phyloP scores from a whole-genome alignment of 495 filamentous ascomycete genomes.

The Evansstolkia leycettana region DNA sequence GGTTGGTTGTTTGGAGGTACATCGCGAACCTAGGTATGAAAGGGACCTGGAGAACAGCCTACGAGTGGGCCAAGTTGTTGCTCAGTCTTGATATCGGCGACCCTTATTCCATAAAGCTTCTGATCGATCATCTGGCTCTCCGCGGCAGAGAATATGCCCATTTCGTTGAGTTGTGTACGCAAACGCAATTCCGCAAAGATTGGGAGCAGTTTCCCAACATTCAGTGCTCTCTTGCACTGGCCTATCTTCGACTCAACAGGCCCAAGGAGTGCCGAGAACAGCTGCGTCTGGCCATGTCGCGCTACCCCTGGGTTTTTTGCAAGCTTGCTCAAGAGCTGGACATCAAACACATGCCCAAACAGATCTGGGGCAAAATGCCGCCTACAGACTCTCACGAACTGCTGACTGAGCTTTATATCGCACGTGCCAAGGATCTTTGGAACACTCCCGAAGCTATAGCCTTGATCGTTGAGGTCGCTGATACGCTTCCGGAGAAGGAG shows the following conservation, averaged over 20 bases:
- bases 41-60: conserved; percentile 84
- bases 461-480: conserved; percentile 61
- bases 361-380: conserved; percentile 71
- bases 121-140: conserved; percentile 74
- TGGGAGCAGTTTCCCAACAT: conserved; percentile 48
- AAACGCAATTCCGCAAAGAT: conserved; percentile 38
- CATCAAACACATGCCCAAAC: conserved; percentile 55
- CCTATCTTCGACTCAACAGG: conserved; percentile 57
- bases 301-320: conserved; percentile 70
- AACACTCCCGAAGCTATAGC: conserved; percentile 60
- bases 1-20: conserved; percentile 80
- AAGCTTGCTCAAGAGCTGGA: conserved; percentile 66
- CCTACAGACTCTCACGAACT: conserved; percentile 57
- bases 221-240: conserved; percentile 59
- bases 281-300: conserved; percentile 51
- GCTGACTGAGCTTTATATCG: conserved; percentile 65
- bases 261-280: conserved; percentile 47
- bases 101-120: conserved; percentile 66
- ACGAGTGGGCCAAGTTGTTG: conserved; percentile 85
- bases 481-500: conserved; percentile 31
- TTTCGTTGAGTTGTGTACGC: conserved; percentile 58
- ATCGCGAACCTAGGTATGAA: conserved; percentile 72
- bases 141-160: conserved; percentile 64
- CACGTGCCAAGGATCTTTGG: conserved; percentile 80
- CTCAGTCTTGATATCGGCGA: conserved; percentile 60